These are phyloP conservation scores for Wickerhamomyces pijperi DNA, from an alignment of 805 yeast genomes.

Conservation along the genomic window DNA sequence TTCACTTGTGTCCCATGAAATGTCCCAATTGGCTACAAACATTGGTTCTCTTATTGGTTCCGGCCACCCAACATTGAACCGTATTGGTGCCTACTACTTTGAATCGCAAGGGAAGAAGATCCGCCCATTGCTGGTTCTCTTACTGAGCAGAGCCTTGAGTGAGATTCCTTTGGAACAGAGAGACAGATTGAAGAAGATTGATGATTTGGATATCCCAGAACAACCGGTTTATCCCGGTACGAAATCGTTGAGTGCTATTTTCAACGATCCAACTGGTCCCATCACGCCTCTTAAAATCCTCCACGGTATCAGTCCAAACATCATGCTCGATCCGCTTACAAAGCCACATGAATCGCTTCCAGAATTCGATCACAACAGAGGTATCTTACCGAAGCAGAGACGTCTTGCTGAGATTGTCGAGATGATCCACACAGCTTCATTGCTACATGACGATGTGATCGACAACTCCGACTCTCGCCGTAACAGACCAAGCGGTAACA, in stretches of 20 bases:
- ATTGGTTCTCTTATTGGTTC: constrained; percentile 83
- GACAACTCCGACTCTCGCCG: constrained; percentile 83
- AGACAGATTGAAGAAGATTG: constrained; percentile 44
- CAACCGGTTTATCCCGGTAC: constrained; percentile 55
- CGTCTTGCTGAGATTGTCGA: constrained; percentile 95
- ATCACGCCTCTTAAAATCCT: constrained; percentile 75
- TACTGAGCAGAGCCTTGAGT: constrained; percentile 72
- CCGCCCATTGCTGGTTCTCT: constrained; percentile 78
- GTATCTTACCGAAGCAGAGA: constrained; percentile 89
- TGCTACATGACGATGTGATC: constrained; percentile 94
- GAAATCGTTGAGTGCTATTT: constrained; percentile 40
- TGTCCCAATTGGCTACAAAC: constrained; percentile 79
- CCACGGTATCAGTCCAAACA: constrained; percentile 84
- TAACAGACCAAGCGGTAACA: constrained; percentile 84
- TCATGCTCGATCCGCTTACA: constrained; percentile 72
- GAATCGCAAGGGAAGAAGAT: constrained; percentile 95
- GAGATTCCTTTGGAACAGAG: constrained; percentile 63
- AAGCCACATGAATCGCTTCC: constrained; percentile 54
- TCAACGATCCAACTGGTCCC: constrained; percentile 37
- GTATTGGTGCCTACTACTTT: constrained; percentile 90
- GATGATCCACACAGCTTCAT: constrained; percentile 94
- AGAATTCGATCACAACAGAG: constrained; percentile 43
- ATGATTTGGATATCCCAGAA: constrained; percentile 51
- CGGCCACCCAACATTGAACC: constrained; percentile 85
- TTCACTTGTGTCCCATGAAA: constrained; percentile 82